Conservation (phyloP, 208 protist species). For the Angomonas ambiguus region DNA sequence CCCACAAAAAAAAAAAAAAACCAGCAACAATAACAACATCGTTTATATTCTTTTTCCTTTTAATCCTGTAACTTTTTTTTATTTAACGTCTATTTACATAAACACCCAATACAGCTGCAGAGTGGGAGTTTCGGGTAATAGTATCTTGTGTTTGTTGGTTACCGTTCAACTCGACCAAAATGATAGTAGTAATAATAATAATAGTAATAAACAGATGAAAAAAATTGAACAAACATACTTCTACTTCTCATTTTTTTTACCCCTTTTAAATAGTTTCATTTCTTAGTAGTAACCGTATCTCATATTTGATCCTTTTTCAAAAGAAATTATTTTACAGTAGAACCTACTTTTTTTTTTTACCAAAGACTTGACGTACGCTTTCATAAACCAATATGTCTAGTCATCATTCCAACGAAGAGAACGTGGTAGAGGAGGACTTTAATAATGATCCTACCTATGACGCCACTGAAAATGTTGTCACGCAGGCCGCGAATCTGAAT, state of each 20-base stretch:
- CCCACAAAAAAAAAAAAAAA: neutral
- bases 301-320: too few species aligned
- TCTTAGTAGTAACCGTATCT: constrained; percentile 13
- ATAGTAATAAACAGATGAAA: constrained; percentile 5
- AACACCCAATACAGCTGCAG: too few species aligned
- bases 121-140: too few species aligned
- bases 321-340: constrained; percentile 6
- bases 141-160: too few species aligned
- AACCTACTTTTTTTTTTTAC: constrained; percentile 22
- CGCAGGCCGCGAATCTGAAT: neutral
- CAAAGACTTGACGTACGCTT: neutral
- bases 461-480: neutral
- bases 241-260: too few species aligned
- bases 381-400: constrained; percentile 2
- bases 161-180: too few species aligned
- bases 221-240: neutral
- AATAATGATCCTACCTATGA: neutral
- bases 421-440: neutral
- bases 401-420: neutral
- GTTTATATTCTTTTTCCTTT: neutral
- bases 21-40: neutral
- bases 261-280: constrained; percentile 5
- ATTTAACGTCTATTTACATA: neutral
- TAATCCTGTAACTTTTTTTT: constrained; percentile 6
- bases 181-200: neutral